These are phyloP conservation scores for Colletotrichum sp. DNA, from an alignment of 2,329 filamentous ascomycete genomes.

Conservation along the genomic window DNA sequence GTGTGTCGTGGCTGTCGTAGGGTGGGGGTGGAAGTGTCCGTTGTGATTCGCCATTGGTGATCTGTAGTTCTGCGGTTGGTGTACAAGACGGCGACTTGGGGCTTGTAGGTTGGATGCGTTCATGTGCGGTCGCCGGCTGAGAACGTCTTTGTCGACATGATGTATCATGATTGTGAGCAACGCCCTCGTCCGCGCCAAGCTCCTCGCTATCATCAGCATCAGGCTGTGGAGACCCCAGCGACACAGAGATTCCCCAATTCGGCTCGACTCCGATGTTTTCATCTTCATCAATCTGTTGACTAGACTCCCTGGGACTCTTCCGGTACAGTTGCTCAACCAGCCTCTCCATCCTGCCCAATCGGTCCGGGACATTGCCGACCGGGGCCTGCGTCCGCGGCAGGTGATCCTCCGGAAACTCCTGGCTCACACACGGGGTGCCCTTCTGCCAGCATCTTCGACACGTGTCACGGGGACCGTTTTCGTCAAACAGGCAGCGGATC, in stretches of 20 bases:
- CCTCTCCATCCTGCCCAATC: conserved; percentile 38
- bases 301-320: not conserved
- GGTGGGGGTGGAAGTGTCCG: not conserved
- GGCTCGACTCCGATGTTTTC: fast-evolving
- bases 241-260: not conserved
- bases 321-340: conserved; percentile 34
- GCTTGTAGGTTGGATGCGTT: fast-evolving
- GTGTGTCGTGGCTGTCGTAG: not conserved
- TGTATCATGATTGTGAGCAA: not conserved
- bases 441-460: conserved; percentile 53
- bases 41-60: not conserved
- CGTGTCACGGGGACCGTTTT: conserved; percentile 32
- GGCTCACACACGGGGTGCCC: conserved; percentile 47
- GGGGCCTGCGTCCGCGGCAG: not conserved
- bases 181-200: not conserved
- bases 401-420: conserved; percentile 47
- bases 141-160: not conserved
- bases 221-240: not conserved
- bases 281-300: not conserved
- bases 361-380: conserved; percentile 24
- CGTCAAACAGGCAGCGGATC: conserved; percentile 51
- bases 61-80: not conserved
- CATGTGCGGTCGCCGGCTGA: not conserved
- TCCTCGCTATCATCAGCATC: not conserved
- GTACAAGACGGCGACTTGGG: not conserved